Evolutionary conservation across 2,329 filamentous ascomycete species (phyloP).

Genomic region (Trichoderma pleuroti): DNA sequence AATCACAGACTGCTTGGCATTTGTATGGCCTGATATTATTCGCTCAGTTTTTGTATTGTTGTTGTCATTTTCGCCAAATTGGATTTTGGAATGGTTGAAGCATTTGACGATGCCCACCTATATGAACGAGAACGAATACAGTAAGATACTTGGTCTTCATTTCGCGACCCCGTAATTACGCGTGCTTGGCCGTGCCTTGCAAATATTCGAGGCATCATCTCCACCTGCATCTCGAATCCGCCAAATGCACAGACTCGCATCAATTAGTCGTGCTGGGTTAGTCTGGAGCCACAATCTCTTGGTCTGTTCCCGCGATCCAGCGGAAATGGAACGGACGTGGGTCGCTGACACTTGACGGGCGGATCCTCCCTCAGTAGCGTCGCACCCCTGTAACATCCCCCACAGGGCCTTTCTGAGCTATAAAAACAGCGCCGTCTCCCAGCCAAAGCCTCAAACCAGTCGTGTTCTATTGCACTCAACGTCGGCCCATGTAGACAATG

Average conservation of each 20-base stretch:
- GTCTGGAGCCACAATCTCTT: neutral
- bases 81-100: neutral
- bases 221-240: neutral
- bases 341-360: neutral
- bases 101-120: neutral
- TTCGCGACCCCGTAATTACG: fast-evolving
- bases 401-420: neutral
- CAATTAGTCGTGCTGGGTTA: neutral
- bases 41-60: neutral
- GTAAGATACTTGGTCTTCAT: neutral
- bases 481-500: neutral
- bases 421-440: neutral
- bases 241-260: neutral
- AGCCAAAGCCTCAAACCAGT: neutral
- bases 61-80: neutral
- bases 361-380: neutral
- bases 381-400: neutral
- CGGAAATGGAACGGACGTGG: neutral
- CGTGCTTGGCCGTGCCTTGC: neutral
- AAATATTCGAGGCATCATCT: neutral
- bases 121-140: neutral
- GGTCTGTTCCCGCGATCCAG: neutral
- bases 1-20: neutral
- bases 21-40: neutral
- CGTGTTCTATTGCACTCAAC: neutral